These are phyloP conservation scores for Suhomyces guaymorum DNA, from an alignment of 1,139 yeast genomes.

Conservation along the genomic window DNA sequence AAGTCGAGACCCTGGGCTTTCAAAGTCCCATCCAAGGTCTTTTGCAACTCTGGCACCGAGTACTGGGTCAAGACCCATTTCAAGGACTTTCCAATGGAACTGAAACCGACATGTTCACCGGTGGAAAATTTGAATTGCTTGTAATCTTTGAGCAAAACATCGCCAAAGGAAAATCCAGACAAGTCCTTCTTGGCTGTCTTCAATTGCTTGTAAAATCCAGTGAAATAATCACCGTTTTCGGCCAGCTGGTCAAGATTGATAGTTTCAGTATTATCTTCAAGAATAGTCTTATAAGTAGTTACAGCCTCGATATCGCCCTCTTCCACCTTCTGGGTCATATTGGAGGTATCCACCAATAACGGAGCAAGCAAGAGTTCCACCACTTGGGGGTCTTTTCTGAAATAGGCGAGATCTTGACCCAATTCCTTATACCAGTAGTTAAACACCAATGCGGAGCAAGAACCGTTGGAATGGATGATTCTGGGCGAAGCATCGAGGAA, in stretches of 20 bases:
- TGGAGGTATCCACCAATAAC: constrained; percentile 68
- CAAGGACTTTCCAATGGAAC: constrained; percentile 69
- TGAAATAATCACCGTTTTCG: constrained; percentile 5
- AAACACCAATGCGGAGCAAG: constrained; percentile 75
- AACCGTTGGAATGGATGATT: constrained; percentile 62
- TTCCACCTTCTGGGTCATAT: constrained; percentile 60
- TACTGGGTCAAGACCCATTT: constrained; percentile 51
- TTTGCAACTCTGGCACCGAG: constrained; percentile 34
- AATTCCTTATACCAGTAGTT: constrained; percentile 52
- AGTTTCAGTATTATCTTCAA: constrained; percentile 7
- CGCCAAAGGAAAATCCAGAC: constrained; percentile 55
- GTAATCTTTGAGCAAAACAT: constrained; percentile 77
- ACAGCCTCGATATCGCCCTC: constrained; percentile 52
- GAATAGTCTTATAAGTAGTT: constrained; percentile 29
- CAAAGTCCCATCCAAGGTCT: constrained; percentile 39
- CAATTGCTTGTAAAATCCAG: constrained; percentile 39
- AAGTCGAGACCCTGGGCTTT: constrained; percentile 49
- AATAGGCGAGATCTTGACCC: constrained; percentile 18
- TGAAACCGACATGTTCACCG: constrained; percentile 59
- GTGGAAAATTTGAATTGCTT: constrained; percentile 62
- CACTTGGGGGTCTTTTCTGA: constrained; percentile 32
- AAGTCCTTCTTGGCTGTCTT: constrained; percentile 63
- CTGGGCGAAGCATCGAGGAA: constrained; percentile 56
- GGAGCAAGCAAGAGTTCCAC: constrained; percentile 63
- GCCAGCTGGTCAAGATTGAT: not conserved